Evolutionary conservation across 768 basidiomycete species (phyloP).

Genomic region (Calocybe cyanea): DNA sequence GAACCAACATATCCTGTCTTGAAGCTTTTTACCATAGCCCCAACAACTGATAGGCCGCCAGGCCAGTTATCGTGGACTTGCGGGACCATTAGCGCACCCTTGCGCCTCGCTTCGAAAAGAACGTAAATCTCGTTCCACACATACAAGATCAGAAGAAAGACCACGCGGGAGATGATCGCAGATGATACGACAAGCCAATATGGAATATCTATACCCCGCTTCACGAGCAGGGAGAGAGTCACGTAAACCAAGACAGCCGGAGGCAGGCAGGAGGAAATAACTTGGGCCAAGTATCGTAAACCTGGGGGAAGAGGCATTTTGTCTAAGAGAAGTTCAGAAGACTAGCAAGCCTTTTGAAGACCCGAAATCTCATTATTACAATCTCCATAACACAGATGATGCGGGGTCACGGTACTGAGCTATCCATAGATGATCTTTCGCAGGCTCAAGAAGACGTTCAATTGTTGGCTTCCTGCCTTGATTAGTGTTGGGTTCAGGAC

Average conservation of each 20-base stretch:
- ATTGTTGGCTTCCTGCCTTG: too few species aligned
- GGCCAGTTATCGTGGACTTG: conserved; percentile 29
- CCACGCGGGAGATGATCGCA: conserved; percentile 6
- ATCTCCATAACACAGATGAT: not conserved
- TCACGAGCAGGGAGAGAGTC: conserved; percentile 2
- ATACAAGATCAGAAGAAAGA: conserved; percentile 1
- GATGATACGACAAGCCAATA: not conserved
- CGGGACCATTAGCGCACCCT: conserved; percentile 30
- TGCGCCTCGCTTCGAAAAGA: not conserved
- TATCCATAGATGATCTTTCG: not conserved
- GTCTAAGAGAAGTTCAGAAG: not conserved
- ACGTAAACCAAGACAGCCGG: conserved; percentile 1
- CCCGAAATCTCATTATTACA: not conserved
- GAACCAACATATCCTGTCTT: conserved; percentile 30
- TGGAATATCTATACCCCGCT: conserved; percentile 4
- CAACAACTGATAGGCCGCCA: conserved; percentile 31
- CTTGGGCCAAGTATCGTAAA: conserved; percentile 5
- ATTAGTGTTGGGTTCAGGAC: too few species aligned
- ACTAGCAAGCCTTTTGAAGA: not conserved
- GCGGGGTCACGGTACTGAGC: not conserved
- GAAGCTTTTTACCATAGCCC: conserved; percentile 18
- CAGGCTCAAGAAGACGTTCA: too few species aligned
- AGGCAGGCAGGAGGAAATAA: conserved; percentile 1
- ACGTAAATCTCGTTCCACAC: conserved; percentile 1
- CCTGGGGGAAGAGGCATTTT: conserved; percentile 10